Base-by-base conservation (phyloP, 2,329 filamentous ascomycete species). In the Cercospora berteroae region DNA sequence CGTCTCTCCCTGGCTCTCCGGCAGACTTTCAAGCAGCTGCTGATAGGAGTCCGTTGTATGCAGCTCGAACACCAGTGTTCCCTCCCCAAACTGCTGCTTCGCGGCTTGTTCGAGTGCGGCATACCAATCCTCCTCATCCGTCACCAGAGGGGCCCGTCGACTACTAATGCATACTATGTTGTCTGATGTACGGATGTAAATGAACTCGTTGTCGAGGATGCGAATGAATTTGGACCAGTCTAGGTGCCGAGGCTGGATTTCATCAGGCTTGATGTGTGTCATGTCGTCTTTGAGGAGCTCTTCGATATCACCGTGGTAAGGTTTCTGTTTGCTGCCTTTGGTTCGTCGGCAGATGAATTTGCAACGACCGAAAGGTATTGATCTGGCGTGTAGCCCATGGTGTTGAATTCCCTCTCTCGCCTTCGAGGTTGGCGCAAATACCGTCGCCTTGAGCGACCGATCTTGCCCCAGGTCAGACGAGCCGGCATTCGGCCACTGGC, bases 201-300 rank as follows among this genome's bases (percentile, higher is more conserved):
- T 16, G 13, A 68, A 50, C 16, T 67, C 56, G 12, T 60, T 18
- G 29, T 67, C 64, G 27, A 71, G 60, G 25, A 66, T 31, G 9
- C 58, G 36, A 16, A 16, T 20, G 55, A 71, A 61, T 36, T 65
- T 69, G 25, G 31, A 39, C 55, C 63, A 70, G 6, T 67, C 66
- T 10, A 71, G 57, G 39, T 72, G 69, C 6, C 33, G 23, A 12
- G 70, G 69, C 48, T 50, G 52, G 25, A 70, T 68, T 5, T 68
- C 60, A 13, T 66, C 48, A 6, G 48, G 29, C n/a, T 44, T 18
- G 6, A 61, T 66, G 39, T 61, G 55, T 13, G 29, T 27, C 23
- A 63, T 18, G 44, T 55, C 33, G 48, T 69, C 61, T 62, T 60
- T 55, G 25, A 63, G 48, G 2, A 71, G 42, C 5, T 71, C 66